These are phyloP conservation scores for Mycena rosella DNA, from an alignment of 768 basidiomycete genomes.

Conservation along the genomic window DNA sequence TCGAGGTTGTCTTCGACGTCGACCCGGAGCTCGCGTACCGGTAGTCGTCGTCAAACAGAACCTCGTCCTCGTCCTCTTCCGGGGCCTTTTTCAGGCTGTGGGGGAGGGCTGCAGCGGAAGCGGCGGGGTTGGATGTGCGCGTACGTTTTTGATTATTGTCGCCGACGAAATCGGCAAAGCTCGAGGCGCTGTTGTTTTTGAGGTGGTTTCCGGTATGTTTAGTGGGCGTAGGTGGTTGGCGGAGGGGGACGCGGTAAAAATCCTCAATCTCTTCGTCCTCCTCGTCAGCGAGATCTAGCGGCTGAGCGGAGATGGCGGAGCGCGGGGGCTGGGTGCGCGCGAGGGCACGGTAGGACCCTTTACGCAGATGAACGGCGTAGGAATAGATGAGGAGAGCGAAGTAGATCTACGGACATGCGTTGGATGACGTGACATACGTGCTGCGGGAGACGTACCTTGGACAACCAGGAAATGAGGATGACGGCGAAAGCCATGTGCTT, in stretches of 20 bases:
- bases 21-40: conserved; percentile 33
- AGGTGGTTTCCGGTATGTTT: not conserved
- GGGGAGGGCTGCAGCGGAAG: conserved; percentile 20
- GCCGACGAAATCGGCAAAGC: conserved; percentile 23
- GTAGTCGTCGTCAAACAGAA: conserved; percentile 35
- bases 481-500: conserved; percentile 84
- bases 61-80: conserved; percentile 31
- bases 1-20: conserved; percentile 33
- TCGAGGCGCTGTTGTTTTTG: conserved; percentile 18
- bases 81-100: conserved; percentile 5
- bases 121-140: conserved; percentile 3
- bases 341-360: conserved; percentile 89
- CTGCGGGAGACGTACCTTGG: conserved; percentile 73
- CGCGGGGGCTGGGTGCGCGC: conserved; percentile 62
- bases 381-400: conserved; percentile 93
- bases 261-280: conserved; percentile 78
- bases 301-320: conserved; percentile 50
- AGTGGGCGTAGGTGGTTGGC: conserved; percentile 35
- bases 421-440: conserved; percentile 8
- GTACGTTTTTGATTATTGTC: conserved; percentile 23
- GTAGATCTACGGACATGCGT: conserved; percentile 74
- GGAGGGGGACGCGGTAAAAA: conserved; percentile 75
- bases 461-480: conserved; percentile 86
- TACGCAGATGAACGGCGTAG: conserved; percentile 91
- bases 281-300: conserved; percentile 56